These are phyloP conservation scores for Hibiscus mutabilis DNA, from an alignment of 345 rosid genomes.

Conservation along the genomic window DNA sequence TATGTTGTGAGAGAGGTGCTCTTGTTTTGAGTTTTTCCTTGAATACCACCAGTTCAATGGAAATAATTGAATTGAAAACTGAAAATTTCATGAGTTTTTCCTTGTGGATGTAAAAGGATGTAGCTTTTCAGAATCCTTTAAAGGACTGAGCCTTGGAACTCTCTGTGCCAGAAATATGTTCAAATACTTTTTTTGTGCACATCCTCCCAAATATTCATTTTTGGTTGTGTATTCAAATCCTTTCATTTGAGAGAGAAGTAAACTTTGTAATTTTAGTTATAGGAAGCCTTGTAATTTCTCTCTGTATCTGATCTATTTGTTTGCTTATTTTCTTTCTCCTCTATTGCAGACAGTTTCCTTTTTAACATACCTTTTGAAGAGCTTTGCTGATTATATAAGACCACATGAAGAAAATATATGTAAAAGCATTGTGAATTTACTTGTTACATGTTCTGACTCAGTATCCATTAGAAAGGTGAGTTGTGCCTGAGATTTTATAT, in stretches of 20 bases:
- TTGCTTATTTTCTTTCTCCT: constrained; percentile 17
- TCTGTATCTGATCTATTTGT: background rate
- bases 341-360: constrained; percentile 89
- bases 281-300: background rate
- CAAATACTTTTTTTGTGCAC: background rate
- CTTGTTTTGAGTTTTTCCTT: constrained; percentile 2
- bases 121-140: background rate
- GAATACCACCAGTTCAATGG: background rate
- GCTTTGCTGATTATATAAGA: constrained; percentile 88
- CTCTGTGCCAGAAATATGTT: background rate
- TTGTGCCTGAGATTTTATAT: constrained; percentile 2
- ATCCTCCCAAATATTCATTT: background rate
- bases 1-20: background rate
- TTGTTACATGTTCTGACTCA: constrained; percentile 96
- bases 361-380: constrained; percentile 90
- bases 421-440: constrained; percentile 93
- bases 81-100: background rate
- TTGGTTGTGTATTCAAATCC: background rate
- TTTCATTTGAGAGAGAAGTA: background rate
- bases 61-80: background rate
- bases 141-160: background rate
- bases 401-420: constrained; percentile 98
- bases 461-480: constrained; percentile 89
- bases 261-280: background rate
- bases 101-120: background rate